phyloP scores from a whole-genome alignment of 176 grass and related monocot species.

The Paspalum vaginatum region DNA sequence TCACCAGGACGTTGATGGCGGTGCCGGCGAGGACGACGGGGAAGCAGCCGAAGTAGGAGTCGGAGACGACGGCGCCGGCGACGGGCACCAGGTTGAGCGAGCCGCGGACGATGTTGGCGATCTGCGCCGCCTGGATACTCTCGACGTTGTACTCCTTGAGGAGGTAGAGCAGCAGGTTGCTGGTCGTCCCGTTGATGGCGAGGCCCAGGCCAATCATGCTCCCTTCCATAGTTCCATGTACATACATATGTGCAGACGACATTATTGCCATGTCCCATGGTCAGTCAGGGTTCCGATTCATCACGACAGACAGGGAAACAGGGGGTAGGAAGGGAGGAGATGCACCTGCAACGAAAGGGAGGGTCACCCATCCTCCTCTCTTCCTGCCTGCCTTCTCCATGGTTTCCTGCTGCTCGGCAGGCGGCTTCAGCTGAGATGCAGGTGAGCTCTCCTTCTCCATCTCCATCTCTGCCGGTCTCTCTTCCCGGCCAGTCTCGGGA shows the following conservation, averaged over 20 bases:
- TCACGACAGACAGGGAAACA: neutral
- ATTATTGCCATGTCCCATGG: neutral
- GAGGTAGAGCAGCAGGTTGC: constrained; percentile 12
- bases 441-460: constrained; percentile 13
- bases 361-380: constrained; percentile 24
- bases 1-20: neutral
- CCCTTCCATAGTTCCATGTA: neutral
- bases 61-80: constrained; percentile 13
- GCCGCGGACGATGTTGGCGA: constrained; percentile 28
- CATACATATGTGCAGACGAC: too few relatives aligned
- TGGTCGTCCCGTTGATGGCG: constrained; percentile 13
- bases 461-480: too few relatives aligned
- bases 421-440: neutral
- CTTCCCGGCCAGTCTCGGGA: neutral
- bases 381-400: neutral
- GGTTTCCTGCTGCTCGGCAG: neutral
- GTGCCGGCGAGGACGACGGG: constrained; percentile 19
- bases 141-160: constrained; percentile 30
- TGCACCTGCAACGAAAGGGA: constrained; percentile 19
- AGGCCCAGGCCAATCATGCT: neutral
- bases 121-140: constrained; percentile 10
- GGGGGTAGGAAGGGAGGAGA: neutral
- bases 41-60: constrained; percentile 32
- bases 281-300: too few relatives aligned
- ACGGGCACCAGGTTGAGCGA: constrained; percentile 14